Conservation (phyloP, 1,139 yeast species). For the Kurtzmaniella quercitrusa region DNA sequence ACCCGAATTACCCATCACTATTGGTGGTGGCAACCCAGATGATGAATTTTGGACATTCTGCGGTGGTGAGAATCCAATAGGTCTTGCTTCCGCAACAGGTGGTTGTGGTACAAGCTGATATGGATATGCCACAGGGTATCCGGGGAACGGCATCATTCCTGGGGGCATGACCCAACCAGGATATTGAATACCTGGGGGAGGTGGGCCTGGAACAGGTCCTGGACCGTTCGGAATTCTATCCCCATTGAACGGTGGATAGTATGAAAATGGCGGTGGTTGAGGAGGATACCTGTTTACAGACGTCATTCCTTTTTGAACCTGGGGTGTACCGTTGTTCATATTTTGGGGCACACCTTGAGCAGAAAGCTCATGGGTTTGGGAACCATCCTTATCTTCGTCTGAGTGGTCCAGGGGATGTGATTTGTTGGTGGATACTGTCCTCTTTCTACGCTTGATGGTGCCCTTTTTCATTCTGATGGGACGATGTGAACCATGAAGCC, state of each 20-base stretch:
- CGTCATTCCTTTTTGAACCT: not conserved
- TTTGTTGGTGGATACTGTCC: conserved; percentile 26
- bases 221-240: conserved; percentile 46
- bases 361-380: conserved; percentile 7
- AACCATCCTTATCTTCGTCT: not conserved
- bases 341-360: conserved; percentile 6
- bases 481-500: conserved; percentile 73
- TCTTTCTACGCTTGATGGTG: conserved; percentile 70
- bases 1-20: not conserved
- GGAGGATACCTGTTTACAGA: conserved; percentile 4
- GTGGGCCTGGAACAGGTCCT: conserved; percentile 45
- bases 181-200: conserved; percentile 20
- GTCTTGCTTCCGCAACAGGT: not conserved
- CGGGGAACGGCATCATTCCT: conserved; percentile 1
- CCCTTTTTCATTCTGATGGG: conserved; percentile 73
- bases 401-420: conserved; percentile 4
- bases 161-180: conserved; percentile 9
- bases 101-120: not conserved
- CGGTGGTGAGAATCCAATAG: conserved; percentile 1
- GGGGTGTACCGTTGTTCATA: conserved; percentile 4
- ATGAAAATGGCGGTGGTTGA: conserved; percentile 16
- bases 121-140: conserved; percentile 2
- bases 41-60: conserved; percentile 1
- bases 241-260: conserved; percentile 34
- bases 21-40: not conserved